phyloP scores from a whole-genome alignment of 441 rosid species.

The Euphorbia celastroides region DNA sequence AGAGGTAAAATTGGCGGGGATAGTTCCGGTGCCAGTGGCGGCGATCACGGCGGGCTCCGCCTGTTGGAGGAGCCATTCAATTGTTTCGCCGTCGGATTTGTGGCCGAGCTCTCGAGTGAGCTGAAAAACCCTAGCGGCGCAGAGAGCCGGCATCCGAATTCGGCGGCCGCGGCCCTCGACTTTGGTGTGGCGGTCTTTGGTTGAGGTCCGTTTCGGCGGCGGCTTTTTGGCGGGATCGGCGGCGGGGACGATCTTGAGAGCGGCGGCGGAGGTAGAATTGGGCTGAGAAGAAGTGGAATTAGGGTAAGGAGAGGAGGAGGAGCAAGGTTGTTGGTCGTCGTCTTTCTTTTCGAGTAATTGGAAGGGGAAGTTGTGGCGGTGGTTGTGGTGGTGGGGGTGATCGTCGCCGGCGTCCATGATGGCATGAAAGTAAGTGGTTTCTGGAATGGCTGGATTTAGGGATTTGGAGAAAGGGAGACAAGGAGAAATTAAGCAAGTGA shows the following conservation, averaged over 20 bases:
- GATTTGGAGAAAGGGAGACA: conserved; percentile 17
- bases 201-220: conserved; percentile 72
- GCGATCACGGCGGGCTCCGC: conserved; percentile 92
- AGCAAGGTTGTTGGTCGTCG: conserved; percentile 42
- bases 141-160: conserved; percentile 95
- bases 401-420: conserved; percentile 58
- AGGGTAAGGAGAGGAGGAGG: conserved; percentile 55
- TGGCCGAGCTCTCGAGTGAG: conserved; percentile 87
- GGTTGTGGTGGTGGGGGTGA: conserved; percentile 29
- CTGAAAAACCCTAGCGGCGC: conserved; percentile 97
- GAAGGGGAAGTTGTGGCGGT: conserved; percentile 55
- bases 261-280: conserved; percentile 20
- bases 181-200: conserved; percentile 91
- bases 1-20: conserved; percentile 92
- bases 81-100: conserved; percentile 90
- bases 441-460: conserved; percentile 21
- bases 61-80: conserved; percentile 90
- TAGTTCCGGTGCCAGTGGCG: conserved; percentile 93
- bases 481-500: no score
- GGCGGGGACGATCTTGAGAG: conserved; percentile 26
- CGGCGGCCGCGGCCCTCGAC: conserved; percentile 94
- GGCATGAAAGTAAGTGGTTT: conserved; percentile 36
- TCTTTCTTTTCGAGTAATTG: conserved; percentile 67
- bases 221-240: conserved; percentile 49
- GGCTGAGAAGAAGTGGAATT: conserved; percentile 19